These are phyloP conservation scores for Rhodotorula sp. DNA, from an alignment of 1,284 basidiomycete species.

Conservation along the genomic window DNA sequence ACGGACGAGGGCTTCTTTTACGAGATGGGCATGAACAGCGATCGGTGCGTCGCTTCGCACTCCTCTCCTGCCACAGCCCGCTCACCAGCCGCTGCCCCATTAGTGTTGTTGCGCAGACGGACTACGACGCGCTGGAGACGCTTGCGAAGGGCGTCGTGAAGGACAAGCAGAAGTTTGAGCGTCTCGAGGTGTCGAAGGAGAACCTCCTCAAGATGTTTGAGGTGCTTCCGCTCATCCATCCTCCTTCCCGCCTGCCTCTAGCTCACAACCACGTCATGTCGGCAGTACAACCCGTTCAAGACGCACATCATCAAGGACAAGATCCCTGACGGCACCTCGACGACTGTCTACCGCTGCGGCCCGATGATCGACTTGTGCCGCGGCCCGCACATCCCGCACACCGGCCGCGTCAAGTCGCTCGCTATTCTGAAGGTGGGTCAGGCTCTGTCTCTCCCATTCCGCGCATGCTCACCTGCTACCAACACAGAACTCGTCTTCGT, in stretches of 20 bases:
- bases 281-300: constrained; percentile 99
- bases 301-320: constrained; percentile 93
- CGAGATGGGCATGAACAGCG: constrained; percentile 74
- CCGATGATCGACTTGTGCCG: constrained; percentile 98
- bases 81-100: background rate
- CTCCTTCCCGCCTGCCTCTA: too few species aligned
- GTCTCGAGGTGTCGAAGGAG: constrained; percentile 90
- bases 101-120: constrained; percentile 72
- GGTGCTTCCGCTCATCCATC: constrained; percentile 57
- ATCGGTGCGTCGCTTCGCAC: constrained; percentile 57
- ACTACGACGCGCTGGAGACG: constrained; percentile 89
- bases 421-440: constrained; percentile 81
- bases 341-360: constrained; percentile 97
- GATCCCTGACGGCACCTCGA: constrained; percentile 93
- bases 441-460: rapidly evolving
- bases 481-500: constrained; percentile 92
- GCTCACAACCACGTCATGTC: background rate
- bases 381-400: constrained; percentile 97
- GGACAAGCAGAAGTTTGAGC: constrained; percentile 96
- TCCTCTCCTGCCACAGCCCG: background rate
- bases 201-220: constrained; percentile 94
- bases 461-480: background rate
- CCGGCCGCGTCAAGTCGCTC: constrained; percentile 94
- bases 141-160: constrained; percentile 85
- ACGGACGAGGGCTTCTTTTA: constrained; percentile 99